phyloP scores from a whole-genome alignment of 2,329 filamentous ascomycete genomes.

The Kalmusia sp. region DNA sequence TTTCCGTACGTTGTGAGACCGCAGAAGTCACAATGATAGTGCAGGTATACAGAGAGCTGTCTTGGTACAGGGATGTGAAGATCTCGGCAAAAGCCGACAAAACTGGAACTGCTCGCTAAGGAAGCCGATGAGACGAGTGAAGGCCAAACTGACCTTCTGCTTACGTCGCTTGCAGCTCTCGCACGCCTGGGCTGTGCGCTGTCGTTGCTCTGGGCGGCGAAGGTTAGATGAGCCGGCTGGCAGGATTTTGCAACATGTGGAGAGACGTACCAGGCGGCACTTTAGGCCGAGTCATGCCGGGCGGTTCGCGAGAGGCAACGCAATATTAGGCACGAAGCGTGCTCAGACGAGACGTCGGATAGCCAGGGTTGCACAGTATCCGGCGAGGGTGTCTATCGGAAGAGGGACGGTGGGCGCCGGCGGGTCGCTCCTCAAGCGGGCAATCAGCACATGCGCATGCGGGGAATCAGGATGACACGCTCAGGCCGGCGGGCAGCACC shows the following conservation, averaged over 20 bases:
- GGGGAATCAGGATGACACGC: no score
- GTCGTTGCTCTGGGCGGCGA: conserved; percentile 66
- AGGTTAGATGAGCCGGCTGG: conserved; percentile 39
- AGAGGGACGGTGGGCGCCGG: conserved; percentile 11
- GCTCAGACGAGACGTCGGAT: conserved; percentile 21
- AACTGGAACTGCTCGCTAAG: neutral
- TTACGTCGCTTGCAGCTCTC: conserved; percentile 71
- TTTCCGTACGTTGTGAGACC: neutral
- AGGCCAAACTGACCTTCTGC: conserved; percentile 65
- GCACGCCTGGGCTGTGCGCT: conserved; percentile 69
- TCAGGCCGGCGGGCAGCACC: no score
- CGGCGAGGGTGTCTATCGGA: conserved; percentile 38
- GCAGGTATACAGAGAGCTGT: neutral
- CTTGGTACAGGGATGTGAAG: neutral
- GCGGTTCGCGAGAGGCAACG: conserved; percentile 8
- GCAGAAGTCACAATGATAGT: neutral
- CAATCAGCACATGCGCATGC: neutral
- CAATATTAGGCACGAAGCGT: conserved; percentile 31
- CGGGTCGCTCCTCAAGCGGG: neutral
- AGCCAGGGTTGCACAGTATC: conserved; percentile 16
- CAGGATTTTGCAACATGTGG: conserved; percentile 10
- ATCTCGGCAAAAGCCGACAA: neutral
- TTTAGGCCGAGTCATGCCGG: conserved; percentile 43
- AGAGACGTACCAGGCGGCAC: conserved; percentile 39
- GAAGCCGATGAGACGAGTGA: conserved; percentile 8